These are phyloP conservation scores for Plasmodium adleri DNA, from an alignment of 169 alveolate genomes.

Conservation along the genomic window DNA sequence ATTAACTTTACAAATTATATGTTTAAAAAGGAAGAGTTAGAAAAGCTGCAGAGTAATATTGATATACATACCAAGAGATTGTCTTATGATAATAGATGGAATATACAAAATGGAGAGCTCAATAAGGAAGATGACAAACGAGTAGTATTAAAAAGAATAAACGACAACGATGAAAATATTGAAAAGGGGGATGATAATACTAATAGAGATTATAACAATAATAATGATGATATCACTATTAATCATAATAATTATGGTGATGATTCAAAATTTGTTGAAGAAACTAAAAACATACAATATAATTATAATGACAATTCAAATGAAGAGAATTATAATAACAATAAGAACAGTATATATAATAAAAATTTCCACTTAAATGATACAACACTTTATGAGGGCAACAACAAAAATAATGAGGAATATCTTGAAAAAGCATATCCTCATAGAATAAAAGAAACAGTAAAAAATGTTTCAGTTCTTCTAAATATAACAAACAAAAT, in stretches of 20 bases:
- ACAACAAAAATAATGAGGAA: too few relatives aligned
- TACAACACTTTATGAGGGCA: too few relatives aligned
- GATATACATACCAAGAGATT: constrained; percentile 16
- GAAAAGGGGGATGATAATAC: neutral
- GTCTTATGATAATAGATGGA: constrained; percentile 11
- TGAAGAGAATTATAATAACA: neutral
- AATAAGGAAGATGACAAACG: neutral
- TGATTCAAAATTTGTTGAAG: too few relatives aligned
- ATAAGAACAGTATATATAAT: too few relatives aligned
- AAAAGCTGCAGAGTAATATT: constrained; percentile 45
- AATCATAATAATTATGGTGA: too few relatives aligned
- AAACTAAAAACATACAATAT: neutral
- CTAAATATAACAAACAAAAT: constrained; percentile 21
- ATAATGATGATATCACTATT: too few relatives aligned
- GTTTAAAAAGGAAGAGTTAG: constrained; percentile 64
- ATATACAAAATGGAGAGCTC: neutral
- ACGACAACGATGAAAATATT: neutral
- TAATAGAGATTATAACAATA: neutral
- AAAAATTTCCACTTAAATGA: too few relatives aligned
- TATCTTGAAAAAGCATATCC: too few relatives aligned
- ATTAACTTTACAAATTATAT: constrained; percentile 61
- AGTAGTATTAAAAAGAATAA: neutral
- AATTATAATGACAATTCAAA: neutral
- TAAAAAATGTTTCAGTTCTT: constrained; percentile 21
- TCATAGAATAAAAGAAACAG: neutral